Base-by-base conservation (phyloP, 163 green algal genomes). In the Chloromonas sp. region DNA sequence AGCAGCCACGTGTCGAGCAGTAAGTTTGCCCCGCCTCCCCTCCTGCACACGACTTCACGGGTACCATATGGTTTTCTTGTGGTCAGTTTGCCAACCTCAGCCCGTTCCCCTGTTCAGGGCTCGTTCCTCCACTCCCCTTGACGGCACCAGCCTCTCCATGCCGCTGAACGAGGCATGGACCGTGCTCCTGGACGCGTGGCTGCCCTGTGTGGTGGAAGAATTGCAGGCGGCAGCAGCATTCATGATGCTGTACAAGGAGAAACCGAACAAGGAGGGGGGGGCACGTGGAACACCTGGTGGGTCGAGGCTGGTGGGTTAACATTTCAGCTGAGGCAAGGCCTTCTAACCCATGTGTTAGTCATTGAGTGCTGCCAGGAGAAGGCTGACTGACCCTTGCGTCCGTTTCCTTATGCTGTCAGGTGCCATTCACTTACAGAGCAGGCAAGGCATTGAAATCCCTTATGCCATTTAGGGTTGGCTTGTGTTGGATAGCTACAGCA, bases 161-260 rank as follows among this genome's bases (percentile, higher is more conserved):
- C 74, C 74, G 2, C 5, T 81, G n/a, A 11, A 81, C n/a, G 74
- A 81, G 74, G 74, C 74, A n/a, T 81, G 74, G 74, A 81, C 5
- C 74, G 57, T 13, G 5, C 13, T 81, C 14, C 74, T 81, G 74
- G 74, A 81, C 2, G n/a, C 74, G 2, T 81, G n/a, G 14, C 11
- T 81, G 74, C 74, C 74, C 14, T 58, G 5, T 14, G 11, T 81
- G n/a, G 11, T 60, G 74, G 14, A n/a, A 5, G 74, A 81, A n/a
- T 3, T 57, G 74, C 14, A 57, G 14, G 74, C 5, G 14, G 74
- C 74, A 5, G 74, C 74, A 14, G 5, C 14, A 11, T 81, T 81
- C 74, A 5, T 81, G 74, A 11, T 81, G 74, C 74, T 81, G 5
- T 81, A 81, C 74, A 81, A 2, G 14, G 5, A 81, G 11, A 13